phyloP scores from a whole-genome alignment of 108 stramenopile species.

The Cyclotella kingstonii region DNA sequence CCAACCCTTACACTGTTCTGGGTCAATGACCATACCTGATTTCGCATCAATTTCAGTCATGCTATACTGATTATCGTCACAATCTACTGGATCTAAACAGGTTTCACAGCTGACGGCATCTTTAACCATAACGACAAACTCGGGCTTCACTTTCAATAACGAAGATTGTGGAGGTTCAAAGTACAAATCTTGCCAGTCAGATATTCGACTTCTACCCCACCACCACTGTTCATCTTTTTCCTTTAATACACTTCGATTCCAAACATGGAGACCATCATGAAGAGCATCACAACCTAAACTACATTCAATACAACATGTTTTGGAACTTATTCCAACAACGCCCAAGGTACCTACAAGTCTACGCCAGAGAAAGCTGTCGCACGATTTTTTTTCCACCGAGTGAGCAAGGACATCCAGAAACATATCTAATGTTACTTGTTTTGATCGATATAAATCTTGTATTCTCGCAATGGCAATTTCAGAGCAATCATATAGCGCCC shows the following conservation, averaged over 20 bases:
- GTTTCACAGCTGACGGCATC: conserved; percentile 1
- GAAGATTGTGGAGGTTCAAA: conserved; percentile 19
- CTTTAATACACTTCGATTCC: background rate
- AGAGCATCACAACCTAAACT: background rate
- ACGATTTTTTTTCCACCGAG: conserved; percentile 18
- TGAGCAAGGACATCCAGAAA: conserved; percentile 32
- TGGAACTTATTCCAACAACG: too few relatives aligned
- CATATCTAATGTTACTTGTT: conserved; percentile 15
- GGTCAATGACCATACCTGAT: conserved; percentile 1
- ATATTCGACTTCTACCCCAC: background rate
- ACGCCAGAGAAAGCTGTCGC: conserved; percentile 19
- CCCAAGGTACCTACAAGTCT: conserved; percentile 15
- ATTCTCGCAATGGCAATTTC: conserved; percentile 24
- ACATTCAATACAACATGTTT: background rate
- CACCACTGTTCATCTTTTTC: background rate
- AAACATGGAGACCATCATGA: background rate
- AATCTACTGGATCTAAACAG: background rate
- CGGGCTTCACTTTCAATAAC: conserved; percentile 13
- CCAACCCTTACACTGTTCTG: conserved; percentile 22
- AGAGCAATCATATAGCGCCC: conserved; percentile 22
- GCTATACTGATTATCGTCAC: background rate
- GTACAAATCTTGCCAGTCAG: conserved; percentile 15
- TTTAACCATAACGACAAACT: conserved; percentile 17
- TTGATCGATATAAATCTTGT: conserved; percentile 12
- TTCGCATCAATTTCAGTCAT: background rate